Evolutionary conservation across 2,329 filamentous ascomycete species (phyloP), one percentile per base, ranked within the genome.

Genomic region (Hypocrella siamensis): DNA sequence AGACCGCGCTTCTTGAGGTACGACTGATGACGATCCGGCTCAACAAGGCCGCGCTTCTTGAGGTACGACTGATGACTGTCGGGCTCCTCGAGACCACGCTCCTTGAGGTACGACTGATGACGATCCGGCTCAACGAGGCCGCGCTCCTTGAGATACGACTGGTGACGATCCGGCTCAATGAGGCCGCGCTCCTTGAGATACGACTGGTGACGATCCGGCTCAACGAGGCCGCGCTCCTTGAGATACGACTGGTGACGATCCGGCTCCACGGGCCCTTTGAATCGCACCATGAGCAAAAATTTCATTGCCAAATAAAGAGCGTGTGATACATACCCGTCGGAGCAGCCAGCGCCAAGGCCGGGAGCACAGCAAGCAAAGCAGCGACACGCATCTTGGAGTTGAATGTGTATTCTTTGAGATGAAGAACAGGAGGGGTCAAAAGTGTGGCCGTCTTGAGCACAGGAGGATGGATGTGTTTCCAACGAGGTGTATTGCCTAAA

Each of bases 341-440:
- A 19, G 33, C 33, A 22, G 33, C 33, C 19, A 35, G 25, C n/a
- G 28, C 33, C 29, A 31, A 19, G 10, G 33, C 33, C 25, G 33
- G 33, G 17, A 35, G 25, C 9, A 30, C 16, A 16, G 21, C 28
- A 19, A 35, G 10, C 8, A 31, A 12, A n/a, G 22, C 18, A 4
- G 33, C 31, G 18, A 28, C 26, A 31, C 33, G 33, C 33, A 35
- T 35, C 11, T 19, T 35, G 9, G 12, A 24, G 21, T 9, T 9
- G 21, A 24, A 12, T 12, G 21, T 8, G 8, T 24, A 8, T 9
- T 9, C 9, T 24, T 24, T 12, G 21, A 3, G 21, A 8, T 8
- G 21, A 9, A 24, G 21, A 12, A n/a, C n/a, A n/a, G n/a, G n/a
- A n/a, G n/a, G n/a, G n/a, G n/a, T n/a, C n/a, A n/a, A n/a, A n/a